These are phyloP conservation scores for Toxoplasma gondii DNA, from an alignment of 169 alveolate species.

Conservation along the genomic window DNA sequence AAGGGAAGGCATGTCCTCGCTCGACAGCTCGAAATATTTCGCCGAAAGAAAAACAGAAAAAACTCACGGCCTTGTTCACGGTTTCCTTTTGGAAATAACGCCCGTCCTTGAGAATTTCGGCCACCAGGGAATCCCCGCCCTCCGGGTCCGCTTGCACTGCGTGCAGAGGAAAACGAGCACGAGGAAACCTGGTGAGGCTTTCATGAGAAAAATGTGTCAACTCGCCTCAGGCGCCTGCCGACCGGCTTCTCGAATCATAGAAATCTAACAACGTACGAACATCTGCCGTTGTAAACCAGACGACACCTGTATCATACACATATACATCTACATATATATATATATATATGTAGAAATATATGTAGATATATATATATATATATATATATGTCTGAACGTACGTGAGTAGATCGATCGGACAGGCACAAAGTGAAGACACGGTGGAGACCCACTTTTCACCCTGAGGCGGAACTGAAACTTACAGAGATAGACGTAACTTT, in stretches of 20 bases:
- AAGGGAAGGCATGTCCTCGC: neutral
- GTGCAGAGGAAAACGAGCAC: neutral
- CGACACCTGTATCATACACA: too few species aligned
- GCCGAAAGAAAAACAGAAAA: too few species aligned
- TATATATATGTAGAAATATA: too few species aligned
- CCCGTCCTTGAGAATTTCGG: slow-evolving; percentile 72
- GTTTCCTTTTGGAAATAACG: slow-evolving; percentile 71
- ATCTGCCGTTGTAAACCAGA: too few species aligned
- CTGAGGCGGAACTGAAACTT: neutral
- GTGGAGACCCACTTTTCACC: too few species aligned
- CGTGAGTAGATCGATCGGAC: neutral
- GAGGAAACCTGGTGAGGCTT: too few species aligned
- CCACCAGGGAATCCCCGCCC: slow-evolving; percentile 45
- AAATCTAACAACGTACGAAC: too few species aligned
- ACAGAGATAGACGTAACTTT: slow-evolving; percentile 73
- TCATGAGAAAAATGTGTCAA: too few species aligned
- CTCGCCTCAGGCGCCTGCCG: too few species aligned
- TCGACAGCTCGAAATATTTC: neutral
- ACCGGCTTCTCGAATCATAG: too few species aligned
- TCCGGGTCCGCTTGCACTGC: slow-evolving; percentile 57
- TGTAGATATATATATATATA: neutral
- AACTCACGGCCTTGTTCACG: slow-evolving; percentile 71
- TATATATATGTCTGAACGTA: neutral
- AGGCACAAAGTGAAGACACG: too few species aligned
- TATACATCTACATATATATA: too few species aligned